A percentile compares a stretch with the other conserved stretches of the same genome.
These are phyloP conservation scores for Tillandsia fasciculata DNA, from an alignment of 176 grass and related monocot genomes.

Conservation along the genomic window DNA sequence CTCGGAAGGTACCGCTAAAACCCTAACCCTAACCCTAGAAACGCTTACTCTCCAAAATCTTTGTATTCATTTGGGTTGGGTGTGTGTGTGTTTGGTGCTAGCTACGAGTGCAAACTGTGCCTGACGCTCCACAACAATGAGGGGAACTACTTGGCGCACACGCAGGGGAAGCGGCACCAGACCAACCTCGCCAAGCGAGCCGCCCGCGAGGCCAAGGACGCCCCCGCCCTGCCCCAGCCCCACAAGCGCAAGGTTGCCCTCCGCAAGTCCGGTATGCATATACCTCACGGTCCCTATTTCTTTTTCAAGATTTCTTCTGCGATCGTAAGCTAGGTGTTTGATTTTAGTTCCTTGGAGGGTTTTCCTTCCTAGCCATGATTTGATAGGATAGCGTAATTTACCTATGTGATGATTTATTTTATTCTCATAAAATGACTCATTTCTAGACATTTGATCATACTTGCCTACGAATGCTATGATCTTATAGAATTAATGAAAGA, in stretches of 20 bases:
- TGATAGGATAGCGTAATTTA: no score
- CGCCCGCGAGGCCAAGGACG: constrained; percentile 85
- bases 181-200: constrained; percentile 96
- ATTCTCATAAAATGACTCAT: no score
- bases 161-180: constrained; percentile 94
- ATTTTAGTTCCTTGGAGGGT: no score
- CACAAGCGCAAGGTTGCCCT: constrained; percentile 83
- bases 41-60: not conserved
- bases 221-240: constrained; percentile 81
- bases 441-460: no score
- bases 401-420: no score
- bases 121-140: constrained; percentile 97
- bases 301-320: not conserved
- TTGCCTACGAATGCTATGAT: no score
- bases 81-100: constrained; percentile 5
- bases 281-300: no score
- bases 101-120: constrained; percentile 95
- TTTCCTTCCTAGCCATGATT: no score
- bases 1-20: constrained; percentile 54
- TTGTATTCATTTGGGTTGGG: no score
- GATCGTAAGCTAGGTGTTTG: not conserved
- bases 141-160: constrained; percentile 95
- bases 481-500: no score
- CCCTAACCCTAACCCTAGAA: constrained; percentile 6
- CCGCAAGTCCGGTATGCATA: constrained; percentile 58